A percentile compares a stretch with the other conserved stretches of the same genome.
Conservation (phyloP, 371 early-diverging fungal species). For the Mucor sp. region DNA sequence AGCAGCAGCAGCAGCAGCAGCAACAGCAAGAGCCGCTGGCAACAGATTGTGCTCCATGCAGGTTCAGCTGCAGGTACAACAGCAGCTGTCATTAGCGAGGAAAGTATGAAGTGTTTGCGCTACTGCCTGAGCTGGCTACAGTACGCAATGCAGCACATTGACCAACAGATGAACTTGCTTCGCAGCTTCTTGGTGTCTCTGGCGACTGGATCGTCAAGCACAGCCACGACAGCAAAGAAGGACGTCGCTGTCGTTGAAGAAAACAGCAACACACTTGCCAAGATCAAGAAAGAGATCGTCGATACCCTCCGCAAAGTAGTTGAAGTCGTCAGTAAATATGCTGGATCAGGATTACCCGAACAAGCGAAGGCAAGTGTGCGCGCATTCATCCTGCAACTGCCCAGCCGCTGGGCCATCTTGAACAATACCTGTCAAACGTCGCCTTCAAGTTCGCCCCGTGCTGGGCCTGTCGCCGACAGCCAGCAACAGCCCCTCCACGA, state of each 20-base stretch:
- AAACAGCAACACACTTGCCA: background rate
- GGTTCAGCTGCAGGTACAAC: conserved; percentile 66
- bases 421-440: conserved; percentile 29
- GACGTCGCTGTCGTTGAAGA: background rate
- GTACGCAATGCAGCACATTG: conserved; percentile 80
- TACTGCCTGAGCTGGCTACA: conserved; percentile 82
- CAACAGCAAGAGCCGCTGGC: conserved; percentile 53
- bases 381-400: conserved; percentile 82
- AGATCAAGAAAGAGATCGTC: conserved; percentile 76
- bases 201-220: conserved; percentile 28
- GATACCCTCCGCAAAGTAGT: conserved; percentile 88
- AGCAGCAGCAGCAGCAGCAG: background rate
- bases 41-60: conserved; percentile 67
- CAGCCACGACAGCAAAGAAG: conserved; percentile 1
- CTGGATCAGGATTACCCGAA: conserved; percentile 84
- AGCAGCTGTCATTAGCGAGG: conserved; percentile 73
- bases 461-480: background rate
- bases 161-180: conserved; percentile 72
- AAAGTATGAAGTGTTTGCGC: conserved; percentile 71
- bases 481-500: conserved; percentile 30
- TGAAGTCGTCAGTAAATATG: conserved; percentile 86
- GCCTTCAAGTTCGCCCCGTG: conserved; percentile 12
- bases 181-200: conserved; percentile 63
- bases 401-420: conserved; percentile 76
- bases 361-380: conserved; percentile 84